phyloP scores from a whole-genome alignment of 2,329 filamentous ascomycete genomes.

The Beauveria rudraprayagi region DNA sequence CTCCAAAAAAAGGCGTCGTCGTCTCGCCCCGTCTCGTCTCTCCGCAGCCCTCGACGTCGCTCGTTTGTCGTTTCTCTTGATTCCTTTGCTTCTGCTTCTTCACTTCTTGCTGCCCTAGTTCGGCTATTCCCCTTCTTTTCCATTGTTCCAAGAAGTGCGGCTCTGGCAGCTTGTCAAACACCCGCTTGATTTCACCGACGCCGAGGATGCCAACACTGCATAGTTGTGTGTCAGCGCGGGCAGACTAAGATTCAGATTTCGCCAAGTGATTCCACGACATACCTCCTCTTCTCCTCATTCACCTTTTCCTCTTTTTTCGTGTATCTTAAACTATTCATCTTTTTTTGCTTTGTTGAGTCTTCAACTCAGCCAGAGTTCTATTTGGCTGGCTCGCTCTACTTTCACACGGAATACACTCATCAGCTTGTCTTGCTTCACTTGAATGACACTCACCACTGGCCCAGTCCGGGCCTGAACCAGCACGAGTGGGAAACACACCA shows the following conservation, averaged over 20 bases:
- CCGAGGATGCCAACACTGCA: neutral
- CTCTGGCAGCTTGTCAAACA: slow-evolving; percentile 7
- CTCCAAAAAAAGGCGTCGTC: neutral
- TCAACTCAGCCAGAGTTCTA: neutral
- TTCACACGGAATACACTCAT: neutral
- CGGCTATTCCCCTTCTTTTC: neutral
- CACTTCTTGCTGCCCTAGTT: neutral
- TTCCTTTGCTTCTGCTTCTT: neutral
- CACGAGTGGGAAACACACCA: neutral
- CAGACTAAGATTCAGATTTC: slow-evolving; percentile 7
- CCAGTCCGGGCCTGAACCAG: neutral
- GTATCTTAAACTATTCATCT: neutral
- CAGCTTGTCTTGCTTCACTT: neutral
- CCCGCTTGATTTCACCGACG: neutral
- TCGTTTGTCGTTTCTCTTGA: neutral
- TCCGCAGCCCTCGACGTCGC: neutral
- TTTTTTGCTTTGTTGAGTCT: neutral
- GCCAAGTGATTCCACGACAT: neutral
- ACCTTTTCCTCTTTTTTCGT: neutral
- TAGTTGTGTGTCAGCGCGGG: slow-evolving; percentile 6
- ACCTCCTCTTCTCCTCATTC: neutral
- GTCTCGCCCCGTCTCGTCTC: neutral
- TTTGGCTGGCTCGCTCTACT: neutral
- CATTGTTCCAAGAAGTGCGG: neutral
- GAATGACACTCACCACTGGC: slow-evolving; percentile 2